These are phyloP conservation scores for Spizellomyces punctatus DNA, from an alignment of 192 early-diverging fungal species.

Conservation along the genomic window DNA sequence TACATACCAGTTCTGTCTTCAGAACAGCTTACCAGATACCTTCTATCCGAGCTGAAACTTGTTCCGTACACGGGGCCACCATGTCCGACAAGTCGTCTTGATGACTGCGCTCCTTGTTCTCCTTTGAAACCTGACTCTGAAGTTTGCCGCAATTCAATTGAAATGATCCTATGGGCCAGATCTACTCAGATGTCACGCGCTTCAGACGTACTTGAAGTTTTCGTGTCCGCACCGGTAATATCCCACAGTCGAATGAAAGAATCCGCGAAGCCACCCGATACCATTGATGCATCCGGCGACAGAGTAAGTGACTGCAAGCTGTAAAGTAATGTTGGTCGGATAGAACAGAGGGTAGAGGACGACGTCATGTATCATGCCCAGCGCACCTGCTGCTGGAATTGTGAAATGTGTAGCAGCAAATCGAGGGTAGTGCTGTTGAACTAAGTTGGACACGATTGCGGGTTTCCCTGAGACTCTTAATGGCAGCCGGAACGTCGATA, in stretches of 20 bases:
- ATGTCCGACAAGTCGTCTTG: constrained; percentile 79
- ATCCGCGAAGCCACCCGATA: constrained; percentile 92
- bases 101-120: constrained; percentile 22
- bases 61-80: constrained; percentile 87
- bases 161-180: too few relatives aligned
- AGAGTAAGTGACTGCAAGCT: constrained; percentile 84
- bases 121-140: neutral
- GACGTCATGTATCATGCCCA: neutral
- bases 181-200: too few relatives aligned
- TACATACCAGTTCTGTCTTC: constrained; percentile 83
- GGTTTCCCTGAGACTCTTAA: constrained; percentile 77
- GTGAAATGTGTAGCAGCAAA: constrained; percentile 95
- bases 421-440: constrained; percentile 73
- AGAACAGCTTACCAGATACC: constrained; percentile 85
- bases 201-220: neutral
- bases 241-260: constrained; percentile 94
- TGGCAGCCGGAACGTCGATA: constrained; percentile 74
- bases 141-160: neutral
- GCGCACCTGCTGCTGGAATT: constrained; percentile 75
- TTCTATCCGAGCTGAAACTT: constrained; percentile 83
- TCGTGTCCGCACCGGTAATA: constrained; percentile 37
- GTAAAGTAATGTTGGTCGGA: neutral
- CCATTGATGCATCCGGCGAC: constrained; percentile 76
- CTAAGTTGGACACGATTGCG: constrained; percentile 73
- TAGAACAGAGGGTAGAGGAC: too few relatives aligned